phyloP scores from a whole-genome alignment of 2,329 filamentous ascomycete genomes.

The Aspergillus luchuensis region DNA sequence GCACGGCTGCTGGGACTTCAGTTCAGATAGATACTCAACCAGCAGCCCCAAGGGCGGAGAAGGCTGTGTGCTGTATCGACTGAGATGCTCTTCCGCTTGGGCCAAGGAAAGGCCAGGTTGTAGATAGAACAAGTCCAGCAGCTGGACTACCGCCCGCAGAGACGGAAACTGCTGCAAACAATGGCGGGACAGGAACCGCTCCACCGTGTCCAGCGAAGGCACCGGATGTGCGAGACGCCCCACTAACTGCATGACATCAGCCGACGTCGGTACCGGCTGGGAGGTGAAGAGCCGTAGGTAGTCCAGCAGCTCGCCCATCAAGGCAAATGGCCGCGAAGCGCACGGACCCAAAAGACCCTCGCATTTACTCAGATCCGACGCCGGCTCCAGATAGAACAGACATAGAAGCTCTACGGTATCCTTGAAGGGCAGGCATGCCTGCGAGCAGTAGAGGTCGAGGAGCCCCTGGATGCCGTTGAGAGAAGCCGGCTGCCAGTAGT shows the following conservation, averaged over 20 bases:
- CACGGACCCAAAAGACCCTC: background rate
- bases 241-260: background rate
- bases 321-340: background rate
- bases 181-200: background rate
- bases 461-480: background rate
- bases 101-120: background rate
- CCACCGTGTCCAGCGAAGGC: background rate
- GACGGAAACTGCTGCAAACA: background rate
- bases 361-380: background rate
- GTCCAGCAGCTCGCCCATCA: background rate
- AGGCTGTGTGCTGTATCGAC: background rate
- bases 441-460: background rate
- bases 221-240: background rate
- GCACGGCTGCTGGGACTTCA: background rate
- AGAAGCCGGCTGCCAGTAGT: background rate
- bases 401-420: background rate
- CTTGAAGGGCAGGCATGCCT: background rate
- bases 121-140: background rate
- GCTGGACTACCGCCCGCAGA: background rate
- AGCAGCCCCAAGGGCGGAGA: background rate
- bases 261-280: background rate
- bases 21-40: background rate
- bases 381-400: background rate
- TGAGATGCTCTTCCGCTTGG: slow-evolving; percentile 1
- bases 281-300: background rate